phyloP scores from a whole-genome alignment of 352 stramenopile species.

The Paralagenidium karlingii region DNA sequence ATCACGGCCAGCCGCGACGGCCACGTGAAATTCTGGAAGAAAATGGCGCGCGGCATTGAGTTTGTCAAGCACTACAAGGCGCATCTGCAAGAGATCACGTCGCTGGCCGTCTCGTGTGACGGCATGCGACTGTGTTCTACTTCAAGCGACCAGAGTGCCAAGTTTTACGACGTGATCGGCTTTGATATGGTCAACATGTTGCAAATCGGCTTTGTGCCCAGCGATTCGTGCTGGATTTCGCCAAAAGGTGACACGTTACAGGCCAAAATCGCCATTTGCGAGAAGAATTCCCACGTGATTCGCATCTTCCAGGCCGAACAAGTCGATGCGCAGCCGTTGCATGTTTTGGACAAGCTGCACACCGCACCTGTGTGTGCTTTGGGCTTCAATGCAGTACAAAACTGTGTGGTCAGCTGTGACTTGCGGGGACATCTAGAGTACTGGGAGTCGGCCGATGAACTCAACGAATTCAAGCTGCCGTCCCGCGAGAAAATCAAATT shows the following conservation, averaged over 20 bases:
- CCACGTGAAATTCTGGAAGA: conserved; percentile 99
- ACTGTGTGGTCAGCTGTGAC: conserved; percentile 90
- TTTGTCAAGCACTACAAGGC: conserved; percentile 99
- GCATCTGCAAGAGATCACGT: conserved; percentile 83
- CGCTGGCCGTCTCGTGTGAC: conserved; percentile 77
- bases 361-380: conserved; percentile 83
- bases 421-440: conserved; percentile 89
- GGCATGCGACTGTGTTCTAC: conserved; percentile 79
- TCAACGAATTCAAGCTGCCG: conserved; percentile 37
- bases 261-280: conserved; percentile 65
- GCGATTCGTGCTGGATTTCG: conserved; percentile 65
- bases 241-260: conserved; percentile 28
- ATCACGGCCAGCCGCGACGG: conserved; percentile 93
- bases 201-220: conserved; percentile 49
- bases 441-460: conserved; percentile 79
- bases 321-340: conserved; percentile 23
- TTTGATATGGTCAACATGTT: conserved; percentile 99
- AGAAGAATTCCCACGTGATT: conserved; percentile 45
- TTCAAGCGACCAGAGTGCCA: conserved; percentile 87
- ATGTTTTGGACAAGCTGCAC: conserved; percentile 80
- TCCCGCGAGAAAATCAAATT: conserved; percentile 35
- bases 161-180: conserved; percentile 97
- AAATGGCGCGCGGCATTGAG: conserved; percentile 90
- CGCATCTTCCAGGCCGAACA: conserved; percentile 83
- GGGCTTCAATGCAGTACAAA: conserved; percentile 68